phyloP scores from a whole-genome alignment of 1,139 yeast genomes.

The Wickerhamiella pararugosa region DNA sequence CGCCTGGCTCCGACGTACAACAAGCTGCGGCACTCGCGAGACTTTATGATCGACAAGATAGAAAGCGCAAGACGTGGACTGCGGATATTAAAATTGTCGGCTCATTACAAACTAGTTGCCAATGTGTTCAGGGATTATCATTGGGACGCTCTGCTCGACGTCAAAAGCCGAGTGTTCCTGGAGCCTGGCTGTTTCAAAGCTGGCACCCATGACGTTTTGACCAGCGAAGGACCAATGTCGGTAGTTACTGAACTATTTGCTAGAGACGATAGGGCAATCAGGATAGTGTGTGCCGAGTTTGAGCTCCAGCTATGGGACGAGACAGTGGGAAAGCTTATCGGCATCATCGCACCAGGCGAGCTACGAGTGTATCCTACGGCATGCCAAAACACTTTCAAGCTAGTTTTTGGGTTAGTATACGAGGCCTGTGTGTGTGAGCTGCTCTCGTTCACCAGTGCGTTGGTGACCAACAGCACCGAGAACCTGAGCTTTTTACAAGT shows the following conservation, averaged over 20 bases:
- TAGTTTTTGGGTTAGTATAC: slow-evolving; percentile 2
- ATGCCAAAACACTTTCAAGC: background rate
- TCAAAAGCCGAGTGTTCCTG: slow-evolving; percentile 5
- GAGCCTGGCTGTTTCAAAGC: slow-evolving; percentile 3
- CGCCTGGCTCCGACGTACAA: too few species aligned
- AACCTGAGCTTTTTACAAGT: too few species aligned
- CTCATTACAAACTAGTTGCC: background rate
- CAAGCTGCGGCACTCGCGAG: too few species aligned
- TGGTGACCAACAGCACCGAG: background rate
- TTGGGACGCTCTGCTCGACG: slow-evolving; percentile 8
- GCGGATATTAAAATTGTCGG: background rate
- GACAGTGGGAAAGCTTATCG: slow-evolving; percentile 1
- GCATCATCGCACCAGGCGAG: slow-evolving; percentile 1
- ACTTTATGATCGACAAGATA: too few species aligned
- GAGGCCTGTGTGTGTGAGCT: slow-evolving; percentile 6
- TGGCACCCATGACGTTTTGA: slow-evolving; percentile 4
- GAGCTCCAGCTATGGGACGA: slow-evolving; percentile 9
- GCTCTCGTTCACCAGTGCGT: slow-evolving; percentile 2
- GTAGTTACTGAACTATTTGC: slow-evolving; percentile 8
- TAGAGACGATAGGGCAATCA: background rate
- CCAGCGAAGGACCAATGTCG: background rate
- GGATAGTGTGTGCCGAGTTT: slow-evolving; percentile 2
- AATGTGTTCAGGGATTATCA: background rate
- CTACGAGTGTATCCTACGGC: background rate
- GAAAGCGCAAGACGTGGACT: background rate